These are phyloP conservation scores for Wickerhamomyces ciferrii DNA, from an alignment of 805 yeast genomes.

Conservation along the genomic window DNA sequence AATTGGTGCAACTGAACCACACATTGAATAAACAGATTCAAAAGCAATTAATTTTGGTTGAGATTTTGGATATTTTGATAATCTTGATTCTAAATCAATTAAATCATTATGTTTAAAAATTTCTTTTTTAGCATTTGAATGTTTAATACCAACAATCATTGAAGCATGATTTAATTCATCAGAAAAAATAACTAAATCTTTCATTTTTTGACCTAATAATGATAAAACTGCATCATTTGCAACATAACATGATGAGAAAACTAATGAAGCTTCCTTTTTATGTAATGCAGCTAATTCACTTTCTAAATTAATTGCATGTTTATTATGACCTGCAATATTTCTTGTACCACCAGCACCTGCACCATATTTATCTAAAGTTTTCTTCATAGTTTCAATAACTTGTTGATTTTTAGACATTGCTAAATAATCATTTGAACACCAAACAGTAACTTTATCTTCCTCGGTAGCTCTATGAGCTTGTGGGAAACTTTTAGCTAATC, in stretches of 20 bases:
- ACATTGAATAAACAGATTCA: slow-evolving; percentile 97
- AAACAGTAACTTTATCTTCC: slow-evolving; percentile 86
- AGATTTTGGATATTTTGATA: slow-evolving; percentile 77
- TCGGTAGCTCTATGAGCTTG: slow-evolving; percentile 77
- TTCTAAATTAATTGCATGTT: slow-evolving; percentile 84
- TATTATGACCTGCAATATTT: slow-evolving; percentile 96
- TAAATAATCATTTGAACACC: slow-evolving; percentile 98
- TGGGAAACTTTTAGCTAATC: slow-evolving; percentile 92
- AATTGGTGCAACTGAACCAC: slow-evolving; percentile 95
- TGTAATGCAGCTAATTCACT: slow-evolving; percentile 84
- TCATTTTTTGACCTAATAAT: slow-evolving; percentile 84
- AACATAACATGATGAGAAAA: slow-evolving; percentile 91
- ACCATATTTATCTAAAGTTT: slow-evolving; percentile 83
- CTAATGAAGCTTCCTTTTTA: slow-evolving; percentile 92
- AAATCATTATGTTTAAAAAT: slow-evolving; percentile 90
- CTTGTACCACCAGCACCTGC: slow-evolving; percentile 99
- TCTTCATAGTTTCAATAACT: slow-evolving; percentile 72
- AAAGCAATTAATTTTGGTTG: slow-evolving; percentile 94
- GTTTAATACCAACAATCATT: slow-evolving; percentile 93
- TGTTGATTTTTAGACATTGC: slow-evolving; percentile 86
- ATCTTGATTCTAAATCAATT: slow-evolving; percentile 71
- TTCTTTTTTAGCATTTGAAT: slow-evolving; percentile 84
- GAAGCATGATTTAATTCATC: slow-evolving; percentile 96
- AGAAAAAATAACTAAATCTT: slow-evolving; percentile 84
- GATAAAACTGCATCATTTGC: slow-evolving; percentile 95